Base-by-base conservation (phyloP, 2,329 filamentous ascomycete species). In the Xylariaceae sp. region DNA sequence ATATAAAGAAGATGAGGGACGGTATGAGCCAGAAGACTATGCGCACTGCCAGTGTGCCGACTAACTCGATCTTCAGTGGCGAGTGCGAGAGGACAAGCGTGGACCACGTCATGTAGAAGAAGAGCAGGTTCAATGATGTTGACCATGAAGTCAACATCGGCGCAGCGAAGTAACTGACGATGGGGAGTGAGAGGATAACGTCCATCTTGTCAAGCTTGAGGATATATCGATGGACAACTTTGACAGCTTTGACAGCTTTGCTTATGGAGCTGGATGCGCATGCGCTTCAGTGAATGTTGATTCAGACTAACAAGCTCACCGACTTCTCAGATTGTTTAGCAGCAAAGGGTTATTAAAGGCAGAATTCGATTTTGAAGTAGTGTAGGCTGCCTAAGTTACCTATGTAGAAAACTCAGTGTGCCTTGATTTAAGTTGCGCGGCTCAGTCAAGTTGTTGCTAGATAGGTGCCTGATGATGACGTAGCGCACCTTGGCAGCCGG, bases 41-140 rank as follows among this genome's bases (percentile, higher is more conserved):
- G 37, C 90, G 87, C 45, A 92, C 78, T 21, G 84, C 82, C 4
- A 91, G 72, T 0, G 88, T 87, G 53, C 87, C 90, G 49, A 90
- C 78, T 1, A 95, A 72, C 72, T 96, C 91, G 55, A 96, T 85
- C 56, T 85, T 83, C 14, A 95, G 78, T 0, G 90, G 87, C 1
- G 88, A 81, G 67, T 96, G 89, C 6, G 89, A 89, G 3, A 94
- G 78, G 34, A 96, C 86, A 28, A 97, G 82, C 0, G 91, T 94
- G 5, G 87, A 86, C 92, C 92, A 96, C 65, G 91, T 94, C 77
- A 96, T 84, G 73, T 92, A 94, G 75, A 96, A 95, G 78, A 96
- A 93, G 61, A 96, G 78, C 21, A 96, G 77, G 73, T 95, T 96
- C 62, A 96, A 79, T 1, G 88, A 92, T 1, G 92, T 94, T 12